Evolutionary conservation across 2,329 filamentous ascomycete genomes (phyloP).

Genomic region (Colletotrichum liaoningense): DNA sequence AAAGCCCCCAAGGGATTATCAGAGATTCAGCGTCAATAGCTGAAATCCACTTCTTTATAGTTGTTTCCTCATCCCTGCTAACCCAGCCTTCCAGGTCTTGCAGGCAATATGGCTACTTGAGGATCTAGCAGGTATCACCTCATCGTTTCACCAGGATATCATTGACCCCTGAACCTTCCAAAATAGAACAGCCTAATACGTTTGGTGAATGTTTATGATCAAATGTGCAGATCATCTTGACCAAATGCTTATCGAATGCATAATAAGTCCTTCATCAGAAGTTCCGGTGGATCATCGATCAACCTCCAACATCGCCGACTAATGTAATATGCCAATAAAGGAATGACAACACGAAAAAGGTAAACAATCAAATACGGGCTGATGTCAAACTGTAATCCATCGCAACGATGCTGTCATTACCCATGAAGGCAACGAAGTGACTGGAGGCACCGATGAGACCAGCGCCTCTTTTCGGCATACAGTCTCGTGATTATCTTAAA

Average conservation of each 20-base stretch:
- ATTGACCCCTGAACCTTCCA: too few species aligned
- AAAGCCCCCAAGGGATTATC: too few species aligned
- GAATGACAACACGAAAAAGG: background rate
- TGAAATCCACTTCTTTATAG: too few species aligned
- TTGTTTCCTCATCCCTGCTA: too few species aligned
- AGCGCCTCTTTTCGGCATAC: background rate
- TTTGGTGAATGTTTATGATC: background rate
- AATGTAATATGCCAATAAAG: too few species aligned
- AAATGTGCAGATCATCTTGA: background rate
- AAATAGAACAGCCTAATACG: background rate
- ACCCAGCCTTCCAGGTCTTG: too few species aligned
- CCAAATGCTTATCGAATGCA: background rate
- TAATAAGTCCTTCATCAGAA: background rate
- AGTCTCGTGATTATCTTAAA: background rate
- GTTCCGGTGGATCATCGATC: background rate
- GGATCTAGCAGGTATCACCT: too few species aligned
- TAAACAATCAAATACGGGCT: background rate
- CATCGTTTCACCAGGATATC: background rate
- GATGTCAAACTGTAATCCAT: background rate
- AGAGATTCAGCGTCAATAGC: too few species aligned
- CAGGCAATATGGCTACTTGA: too few species aligned
- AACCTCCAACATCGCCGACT: background rate
- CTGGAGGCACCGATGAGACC: background rate
- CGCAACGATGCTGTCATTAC: background rate
- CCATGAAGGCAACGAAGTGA: background rate